Evolutionary conservation across 2,329 filamentous ascomycete species (phyloP).

Genomic region (Verticillium isaacii): DNA sequence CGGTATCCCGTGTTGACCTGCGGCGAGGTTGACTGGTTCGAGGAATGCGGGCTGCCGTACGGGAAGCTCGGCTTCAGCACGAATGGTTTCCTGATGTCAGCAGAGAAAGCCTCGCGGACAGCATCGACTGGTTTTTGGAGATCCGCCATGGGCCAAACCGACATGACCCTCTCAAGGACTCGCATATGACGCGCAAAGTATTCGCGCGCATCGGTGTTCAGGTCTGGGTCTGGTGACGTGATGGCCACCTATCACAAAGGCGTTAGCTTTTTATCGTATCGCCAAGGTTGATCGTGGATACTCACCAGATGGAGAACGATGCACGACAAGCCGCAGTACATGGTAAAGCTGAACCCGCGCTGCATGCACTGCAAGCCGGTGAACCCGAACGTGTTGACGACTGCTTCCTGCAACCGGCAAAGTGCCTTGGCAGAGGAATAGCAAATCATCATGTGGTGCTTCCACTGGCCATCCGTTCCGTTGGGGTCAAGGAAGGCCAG

Average conservation of each 20-base stretch:
- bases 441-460: conserved; percentile 80
- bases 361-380: conserved; percentile 86
- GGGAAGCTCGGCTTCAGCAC: conserved; percentile 85
- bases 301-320: conserved; percentile 89
- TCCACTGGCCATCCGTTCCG: conserved; percentile 70
- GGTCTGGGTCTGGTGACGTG: conserved; percentile 85
- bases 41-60: conserved; percentile 71
- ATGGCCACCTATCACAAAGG: conserved; percentile 66
- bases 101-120: conserved; percentile 85
- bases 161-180: conserved; percentile 79
- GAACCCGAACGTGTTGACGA: conserved; percentile 71
- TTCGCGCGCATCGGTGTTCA: conserved; percentile 78
- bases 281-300: conserved; percentile 15
- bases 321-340: conserved; percentile 88
- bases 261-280: not conserved
- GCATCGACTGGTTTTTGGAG: conserved; percentile 87
- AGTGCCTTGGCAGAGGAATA: conserved; percentile 80
- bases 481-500: conserved; percentile 73
- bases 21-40: conserved; percentile 59
- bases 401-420: conserved; percentile 81
- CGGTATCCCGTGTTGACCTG: conserved; percentile 46
- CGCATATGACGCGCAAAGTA: conserved; percentile 95
- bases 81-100: conserved; percentile 78
- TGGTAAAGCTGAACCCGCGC: conserved; percentile 87
- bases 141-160: conserved; percentile 82